Evolutionary conservation across 306 rosid genomes (phyloP), one percentile per base, ranked within the genome.

Genomic region (Begonia masoniana): DNA sequence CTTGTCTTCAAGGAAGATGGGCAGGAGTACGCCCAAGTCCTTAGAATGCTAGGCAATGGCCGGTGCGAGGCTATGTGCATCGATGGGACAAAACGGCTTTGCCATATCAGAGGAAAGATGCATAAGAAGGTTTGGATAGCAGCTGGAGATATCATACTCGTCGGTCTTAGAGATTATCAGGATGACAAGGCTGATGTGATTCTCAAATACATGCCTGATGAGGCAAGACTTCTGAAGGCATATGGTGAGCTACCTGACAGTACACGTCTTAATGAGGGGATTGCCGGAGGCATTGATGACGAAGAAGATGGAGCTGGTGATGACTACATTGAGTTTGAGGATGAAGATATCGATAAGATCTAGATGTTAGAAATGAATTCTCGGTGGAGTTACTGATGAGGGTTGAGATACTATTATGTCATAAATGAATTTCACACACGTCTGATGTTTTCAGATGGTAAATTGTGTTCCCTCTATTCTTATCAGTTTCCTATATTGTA

Each of bases 111-210:
- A 12, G 80, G 76, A 6, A 75, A 75, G 60, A 70, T 75, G 76
- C 73, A 75, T 63, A 70, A 70, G 70, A 75, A 75, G 65, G 80
- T 75, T 23, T 70, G 80, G 80, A 75, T 75, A 55, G 80, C 80
- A 15, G 76, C 76, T 48, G 76, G 76, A 19, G 76, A 70, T 59
- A 75, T 70, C 67, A 70, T 70, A 47, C 76, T 75, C 10, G 70
- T 70, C 3, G 76, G 76, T 15, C 80, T 75, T 39, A 76, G 70
- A 50, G 79, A 74, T 53, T 69, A 69, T 43, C 79, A 74, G 62
- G 79, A 74, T 7, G 79, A 74, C 67, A 70, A 74, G 52, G 76
- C 76, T 31, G 80, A 74, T 62, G 76, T 70, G 61, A 74, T 74
- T 62, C 80, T 69, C 52, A 74, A 69, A 70, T 74, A 65, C 76